These are phyloP conservation scores for Usnea hakonensis DNA, from an alignment of 495 filamentous ascomycete species.

Conservation along the genomic window DNA sequence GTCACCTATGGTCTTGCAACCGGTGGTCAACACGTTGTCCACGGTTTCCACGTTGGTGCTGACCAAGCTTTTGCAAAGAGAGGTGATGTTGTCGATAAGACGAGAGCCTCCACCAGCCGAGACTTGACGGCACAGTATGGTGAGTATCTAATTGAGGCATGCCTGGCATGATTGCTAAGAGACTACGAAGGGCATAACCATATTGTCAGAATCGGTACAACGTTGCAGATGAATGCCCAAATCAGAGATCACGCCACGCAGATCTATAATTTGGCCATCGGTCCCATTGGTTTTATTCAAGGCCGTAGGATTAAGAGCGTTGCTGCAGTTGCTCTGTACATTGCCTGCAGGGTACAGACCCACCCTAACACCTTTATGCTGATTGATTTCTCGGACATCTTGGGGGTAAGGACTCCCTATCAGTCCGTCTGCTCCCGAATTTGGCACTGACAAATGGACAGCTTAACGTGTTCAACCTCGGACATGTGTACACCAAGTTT, in stretches of 20 bases:
- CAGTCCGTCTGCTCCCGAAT: neutral
- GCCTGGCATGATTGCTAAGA: slow-evolving; percentile 11
- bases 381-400: slow-evolving; percentile 87
- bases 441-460: slow-evolving; percentile 31
- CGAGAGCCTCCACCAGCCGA: slow-evolving; percentile 49
- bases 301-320: slow-evolving; percentile 81
- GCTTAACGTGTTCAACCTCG: slow-evolving; percentile 87
- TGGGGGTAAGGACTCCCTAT: slow-evolving; percentile 38
- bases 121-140: slow-evolving; percentile 65
- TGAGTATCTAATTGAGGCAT: slow-evolving; percentile 6
- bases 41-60: slow-evolving; percentile 78
- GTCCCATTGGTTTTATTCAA: slow-evolving; percentile 59
- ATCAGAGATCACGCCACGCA: slow-evolving; percentile 56
- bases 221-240: slow-evolving; percentile 49
- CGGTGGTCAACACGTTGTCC: slow-evolving; percentile 79
- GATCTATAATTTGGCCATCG: slow-evolving; percentile 70
- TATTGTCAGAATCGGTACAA: slow-evolving; percentile 24
- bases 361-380: slow-evolving; percentile 63
- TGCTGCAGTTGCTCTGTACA: slow-evolving; percentile 78
- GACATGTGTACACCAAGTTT: slow-evolving; percentile 51
- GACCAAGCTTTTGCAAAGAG: slow-evolving; percentile 63
- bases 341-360: slow-evolving; percentile 61
- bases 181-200: slow-evolving; percentile 6
- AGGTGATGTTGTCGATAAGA: slow-evolving; percentile 45
- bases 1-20: slow-evolving; percentile 79